Conservation (phyloP, 352 stramenopile species). For the Phytophthora sansomeana region DNA sequence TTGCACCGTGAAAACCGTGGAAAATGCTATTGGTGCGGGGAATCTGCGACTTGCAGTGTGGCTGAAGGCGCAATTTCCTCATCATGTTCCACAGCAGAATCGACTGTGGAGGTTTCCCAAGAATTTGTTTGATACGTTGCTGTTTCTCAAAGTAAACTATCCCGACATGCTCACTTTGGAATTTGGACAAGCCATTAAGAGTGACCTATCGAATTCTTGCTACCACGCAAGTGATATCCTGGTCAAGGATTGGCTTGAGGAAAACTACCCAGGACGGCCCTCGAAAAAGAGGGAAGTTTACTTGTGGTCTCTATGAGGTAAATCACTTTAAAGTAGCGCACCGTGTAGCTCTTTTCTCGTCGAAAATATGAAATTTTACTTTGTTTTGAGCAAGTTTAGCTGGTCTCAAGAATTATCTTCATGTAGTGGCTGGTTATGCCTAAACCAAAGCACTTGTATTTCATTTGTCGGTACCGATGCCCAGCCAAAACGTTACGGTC, state of each 20-base stretch:
- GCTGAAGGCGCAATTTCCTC: not conserved
- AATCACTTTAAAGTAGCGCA: too few relatives aligned
- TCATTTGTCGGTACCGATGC: too few relatives aligned
- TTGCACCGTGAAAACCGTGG: constrained; percentile 2
- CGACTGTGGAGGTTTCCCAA: constrained; percentile 6
- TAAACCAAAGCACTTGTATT: too few relatives aligned
- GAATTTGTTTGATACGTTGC: constrained; percentile 12
- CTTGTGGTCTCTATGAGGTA: not conserved
- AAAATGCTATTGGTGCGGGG: constrained; percentile 1
- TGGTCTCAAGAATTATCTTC: too few relatives aligned
- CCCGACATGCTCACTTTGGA: constrained; percentile 2
- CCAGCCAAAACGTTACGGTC: too few relatives aligned
- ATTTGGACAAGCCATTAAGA: not conserved
- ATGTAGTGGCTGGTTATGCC: too few relatives aligned
- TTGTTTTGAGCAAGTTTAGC: too few relatives aligned
- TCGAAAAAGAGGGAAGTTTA: not conserved
- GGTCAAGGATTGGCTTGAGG: not conserved
- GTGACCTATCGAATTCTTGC: not conserved
- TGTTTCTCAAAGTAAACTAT: constrained; percentile 10
- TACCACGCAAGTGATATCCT: not conserved
- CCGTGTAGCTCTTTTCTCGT: too few relatives aligned
- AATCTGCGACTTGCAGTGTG: constrained; percentile 2
- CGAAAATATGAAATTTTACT: too few relatives aligned
- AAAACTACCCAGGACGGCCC: not conserved
- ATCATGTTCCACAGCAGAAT: not conserved